Conservation (phyloP, 2,329 filamentous ascomycete genomes). For the Colletotrichum chlorophyti region DNA sequence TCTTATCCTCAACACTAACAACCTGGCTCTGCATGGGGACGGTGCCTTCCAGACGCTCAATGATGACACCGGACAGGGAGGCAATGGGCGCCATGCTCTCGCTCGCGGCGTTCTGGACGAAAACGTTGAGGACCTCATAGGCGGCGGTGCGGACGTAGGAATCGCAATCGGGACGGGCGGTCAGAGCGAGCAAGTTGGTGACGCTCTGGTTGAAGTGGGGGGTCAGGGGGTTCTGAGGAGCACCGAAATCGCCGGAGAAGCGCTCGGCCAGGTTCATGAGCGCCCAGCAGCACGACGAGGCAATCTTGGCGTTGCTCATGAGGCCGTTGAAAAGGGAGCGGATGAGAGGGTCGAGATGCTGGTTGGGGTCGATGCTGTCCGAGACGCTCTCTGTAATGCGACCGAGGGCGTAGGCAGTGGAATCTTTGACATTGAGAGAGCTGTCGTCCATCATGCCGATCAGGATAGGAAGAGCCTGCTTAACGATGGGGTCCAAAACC, state of each 20-base stretch:
- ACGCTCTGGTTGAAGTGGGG: conserved; percentile 94
- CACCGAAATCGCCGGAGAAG: conserved; percentile 86
- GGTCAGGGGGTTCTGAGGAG: conserved; percentile 80
- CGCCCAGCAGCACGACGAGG: conserved; percentile 97
- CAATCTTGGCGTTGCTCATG: conserved; percentile 93
- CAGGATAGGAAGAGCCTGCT: conserved; percentile 90
- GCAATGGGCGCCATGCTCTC: conserved; percentile 85
- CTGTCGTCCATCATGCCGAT: conserved; percentile 92
- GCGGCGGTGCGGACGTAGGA: conserved; percentile 91
- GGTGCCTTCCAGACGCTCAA: conserved; percentile 90
- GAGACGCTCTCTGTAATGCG: conserved; percentile 95
- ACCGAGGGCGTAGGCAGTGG: conserved; percentile 92
- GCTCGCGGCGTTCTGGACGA: conserved; percentile 87
- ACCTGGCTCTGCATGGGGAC: conserved; percentile 90
- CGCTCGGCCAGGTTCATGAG: conserved; percentile 97
- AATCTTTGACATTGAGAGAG: conserved; percentile 91
- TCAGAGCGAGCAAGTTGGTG: conserved; percentile 82
- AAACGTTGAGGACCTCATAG: conserved; percentile 95
- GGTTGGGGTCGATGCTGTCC: conserved; percentile 84
- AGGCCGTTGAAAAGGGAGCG: conserved; percentile 89
- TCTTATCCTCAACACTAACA: conserved; percentile 94
- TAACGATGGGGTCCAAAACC: conserved; percentile 90
- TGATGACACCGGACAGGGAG: conserved; percentile 83
- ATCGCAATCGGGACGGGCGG: conserved; percentile 82
- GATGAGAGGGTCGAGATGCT: conserved; percentile 86